Evolutionary conservation across 2,329 filamentous ascomycete genomes (phyloP).

Genomic region (Neonectria coccinea): DNA sequence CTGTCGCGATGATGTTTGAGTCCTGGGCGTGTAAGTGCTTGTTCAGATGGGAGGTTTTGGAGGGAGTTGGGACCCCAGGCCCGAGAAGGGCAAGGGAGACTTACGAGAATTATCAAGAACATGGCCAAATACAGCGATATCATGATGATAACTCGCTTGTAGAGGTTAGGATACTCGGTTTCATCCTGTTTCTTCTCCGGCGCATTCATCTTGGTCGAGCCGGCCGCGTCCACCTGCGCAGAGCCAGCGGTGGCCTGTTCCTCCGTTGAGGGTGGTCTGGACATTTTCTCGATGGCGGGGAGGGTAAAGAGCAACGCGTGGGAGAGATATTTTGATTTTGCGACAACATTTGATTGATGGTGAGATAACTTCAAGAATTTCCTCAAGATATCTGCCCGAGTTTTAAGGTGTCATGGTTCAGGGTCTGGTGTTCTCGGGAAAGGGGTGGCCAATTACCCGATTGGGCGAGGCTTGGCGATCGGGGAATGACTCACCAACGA

Average conservation of each 20-base stretch:
- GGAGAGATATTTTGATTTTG: not conserved
- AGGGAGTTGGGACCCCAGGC: no score
- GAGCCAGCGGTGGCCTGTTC: slow-evolving; percentile 17
- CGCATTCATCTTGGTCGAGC: not conserved
- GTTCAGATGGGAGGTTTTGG: no score
- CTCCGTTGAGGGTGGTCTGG: not conserved
- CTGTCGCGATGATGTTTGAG: slow-evolving; percentile 56
- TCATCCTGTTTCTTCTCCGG: slow-evolving; percentile 1
- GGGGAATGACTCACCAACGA: slow-evolving; percentile 3
- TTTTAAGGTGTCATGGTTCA: not conserved
- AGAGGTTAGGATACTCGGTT: slow-evolving; percentile 35
- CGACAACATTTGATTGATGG: not conserved
- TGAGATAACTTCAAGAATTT: not conserved
- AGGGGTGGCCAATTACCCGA: not conserved
- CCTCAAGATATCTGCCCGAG: not conserved
- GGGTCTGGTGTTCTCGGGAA: not conserved
- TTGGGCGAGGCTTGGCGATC: not conserved
- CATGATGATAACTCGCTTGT: slow-evolving; percentile 48
- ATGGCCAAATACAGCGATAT: slow-evolving; percentile 54
- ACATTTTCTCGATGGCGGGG: not conserved
- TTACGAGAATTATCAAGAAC: slow-evolving; percentile 54
- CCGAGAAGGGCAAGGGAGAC: not conserved
- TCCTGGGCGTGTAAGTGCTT: slow-evolving; percentile 38
- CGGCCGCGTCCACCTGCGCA: slow-evolving; percentile 4
- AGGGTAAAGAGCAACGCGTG: not conserved